Percentiles rank a stretch among this genome's conserved stretches.
phyloP scores from a whole-genome alignment of 768 basidiomycete genomes.

The Lyophyllum shimeji region DNA sequence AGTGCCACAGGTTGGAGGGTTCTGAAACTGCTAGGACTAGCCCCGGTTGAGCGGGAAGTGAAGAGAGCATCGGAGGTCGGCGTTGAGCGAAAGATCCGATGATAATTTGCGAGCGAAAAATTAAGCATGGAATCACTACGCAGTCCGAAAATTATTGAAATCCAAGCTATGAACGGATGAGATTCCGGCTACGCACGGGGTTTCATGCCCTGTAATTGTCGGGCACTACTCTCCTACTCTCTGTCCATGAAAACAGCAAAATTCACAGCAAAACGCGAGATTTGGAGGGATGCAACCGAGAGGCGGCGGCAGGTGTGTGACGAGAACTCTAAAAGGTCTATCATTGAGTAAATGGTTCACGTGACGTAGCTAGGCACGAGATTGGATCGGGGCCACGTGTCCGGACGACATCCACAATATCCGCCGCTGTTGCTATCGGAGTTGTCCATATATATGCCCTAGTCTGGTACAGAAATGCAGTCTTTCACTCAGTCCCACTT shows the following conservation, averaged over 20 bases:
- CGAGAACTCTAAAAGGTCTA: background rate
- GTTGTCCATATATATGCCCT: constrained; percentile 10
- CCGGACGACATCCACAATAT: constrained; percentile 6
- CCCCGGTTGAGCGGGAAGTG: background rate
- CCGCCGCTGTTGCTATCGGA: constrained; percentile 10
- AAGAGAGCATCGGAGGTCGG: constrained; percentile 2
- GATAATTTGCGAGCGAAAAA: background rate
- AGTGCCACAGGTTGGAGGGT: no score
- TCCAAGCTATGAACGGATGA: background rate
- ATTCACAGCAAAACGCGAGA: no score
- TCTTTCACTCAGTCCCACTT: background rate
- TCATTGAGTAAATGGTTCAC: background rate
- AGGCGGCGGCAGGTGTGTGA: background rate
- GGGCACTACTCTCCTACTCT: background rate
- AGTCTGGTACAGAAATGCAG: constrained; percentile 2
- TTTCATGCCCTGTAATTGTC: background rate
- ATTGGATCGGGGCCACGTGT: constrained; percentile 9
- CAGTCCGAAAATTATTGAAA: background rate
- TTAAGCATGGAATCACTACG: background rate
- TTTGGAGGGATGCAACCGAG: background rate
- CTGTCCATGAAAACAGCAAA: background rate
- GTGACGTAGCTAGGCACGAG: constrained; percentile 4
- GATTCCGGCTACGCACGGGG: no score
- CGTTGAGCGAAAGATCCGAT: constrained; percentile 11
- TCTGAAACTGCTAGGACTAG: background rate